Percentiles rank a stretch among this genome's conserved stretches.
phyloP scores from a whole-genome alignment of 2,329 filamentous ascomycete species.

The Cladosporium sphaerospermum region DNA sequence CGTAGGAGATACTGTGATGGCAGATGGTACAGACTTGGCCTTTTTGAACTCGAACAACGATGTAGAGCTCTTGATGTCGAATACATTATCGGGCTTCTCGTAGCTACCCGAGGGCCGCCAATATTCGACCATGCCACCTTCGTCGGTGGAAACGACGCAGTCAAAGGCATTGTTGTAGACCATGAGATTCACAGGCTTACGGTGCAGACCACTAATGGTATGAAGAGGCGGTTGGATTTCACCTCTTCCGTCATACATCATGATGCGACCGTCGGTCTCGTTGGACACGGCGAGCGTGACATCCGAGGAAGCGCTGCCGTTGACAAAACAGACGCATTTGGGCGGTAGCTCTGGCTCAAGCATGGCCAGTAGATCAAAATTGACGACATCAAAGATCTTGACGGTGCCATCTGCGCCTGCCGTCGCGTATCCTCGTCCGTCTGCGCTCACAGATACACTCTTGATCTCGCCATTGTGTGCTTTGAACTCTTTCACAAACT shows the following conservation, averaged over 20 bases:
- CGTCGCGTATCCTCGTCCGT: constrained; percentile 90
- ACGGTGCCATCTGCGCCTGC: constrained; percentile 71
- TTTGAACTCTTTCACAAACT: constrained; percentile 97
- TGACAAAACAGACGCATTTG: constrained; percentile 84
- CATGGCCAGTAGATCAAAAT: constrained; percentile 69
- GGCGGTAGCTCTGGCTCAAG: constrained; percentile 70
- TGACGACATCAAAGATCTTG: constrained; percentile 69
- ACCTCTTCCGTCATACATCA: constrained; percentile 83
- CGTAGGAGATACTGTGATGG: constrained; percentile 77
- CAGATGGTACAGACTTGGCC: constrained; percentile 73
- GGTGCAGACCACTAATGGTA: constrained; percentile 71
- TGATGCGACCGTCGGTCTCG: constrained; percentile 63
- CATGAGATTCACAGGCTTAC: constrained; percentile 74
- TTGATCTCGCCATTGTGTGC: constrained; percentile 82
- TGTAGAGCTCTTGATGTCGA: constrained; percentile 87
- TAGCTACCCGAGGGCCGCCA: constrained; percentile 77
- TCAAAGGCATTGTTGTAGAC: constrained; percentile 83
- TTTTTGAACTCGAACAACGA: constrained; percentile 98
- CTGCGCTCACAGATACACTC: constrained; percentile 76
- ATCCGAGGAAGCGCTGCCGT: constrained; percentile 77
- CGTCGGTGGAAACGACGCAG: constrained; percentile 85
- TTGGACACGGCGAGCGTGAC: constrained; percentile 81
- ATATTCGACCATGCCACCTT: constrained; percentile 92
- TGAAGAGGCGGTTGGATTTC: constrained; percentile 72
- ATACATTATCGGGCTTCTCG: constrained; percentile 88